These are phyloP conservation scores for Casaregolazyma suthepensis DNA, from an alignment of 1,139 yeast species.

Conservation along the genomic window DNA sequence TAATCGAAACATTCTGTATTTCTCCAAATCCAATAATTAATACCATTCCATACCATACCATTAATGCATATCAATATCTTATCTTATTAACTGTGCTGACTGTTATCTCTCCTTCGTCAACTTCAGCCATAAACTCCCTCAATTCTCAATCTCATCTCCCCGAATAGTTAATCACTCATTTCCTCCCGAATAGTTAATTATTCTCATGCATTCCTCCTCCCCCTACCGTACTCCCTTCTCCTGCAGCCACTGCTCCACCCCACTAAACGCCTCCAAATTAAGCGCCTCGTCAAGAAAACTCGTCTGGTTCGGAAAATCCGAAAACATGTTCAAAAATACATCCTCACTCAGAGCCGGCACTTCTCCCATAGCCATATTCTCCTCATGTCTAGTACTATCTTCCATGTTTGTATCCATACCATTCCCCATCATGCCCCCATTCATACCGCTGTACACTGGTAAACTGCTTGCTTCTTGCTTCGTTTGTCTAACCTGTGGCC, in stretches of 20 bases:
- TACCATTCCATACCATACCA: too few species aligned
- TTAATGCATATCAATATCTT: neutral
- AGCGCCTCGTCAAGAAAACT: slow-evolving; percentile 32
- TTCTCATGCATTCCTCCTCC: neutral
- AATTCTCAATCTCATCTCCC: too few species aligned
- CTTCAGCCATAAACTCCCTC: too few species aligned
- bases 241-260: slow-evolving; percentile 24
- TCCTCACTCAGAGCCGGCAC: slow-evolving; percentile 22
- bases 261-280: slow-evolving; percentile 25
- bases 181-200: neutral
- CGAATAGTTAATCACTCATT: neutral
- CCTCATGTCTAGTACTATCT: neutral
- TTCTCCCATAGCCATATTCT: neutral
- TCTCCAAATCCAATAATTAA: too few species aligned
- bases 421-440: neutral
- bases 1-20: too few species aligned
- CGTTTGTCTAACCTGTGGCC: slow-evolving; percentile 1
- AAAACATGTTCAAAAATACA: slow-evolving; percentile 31
- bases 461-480: slow-evolving; percentile 8
- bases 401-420: neutral
- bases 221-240: slow-evolving; percentile 15
- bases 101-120: neutral
- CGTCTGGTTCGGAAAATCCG: slow-evolving; percentile 34
- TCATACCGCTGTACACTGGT: neutral
- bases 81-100: neutral